phyloP scores from a whole-genome alignment of 139 green algal genomes.

The Trebouxia sp. region DNA sequence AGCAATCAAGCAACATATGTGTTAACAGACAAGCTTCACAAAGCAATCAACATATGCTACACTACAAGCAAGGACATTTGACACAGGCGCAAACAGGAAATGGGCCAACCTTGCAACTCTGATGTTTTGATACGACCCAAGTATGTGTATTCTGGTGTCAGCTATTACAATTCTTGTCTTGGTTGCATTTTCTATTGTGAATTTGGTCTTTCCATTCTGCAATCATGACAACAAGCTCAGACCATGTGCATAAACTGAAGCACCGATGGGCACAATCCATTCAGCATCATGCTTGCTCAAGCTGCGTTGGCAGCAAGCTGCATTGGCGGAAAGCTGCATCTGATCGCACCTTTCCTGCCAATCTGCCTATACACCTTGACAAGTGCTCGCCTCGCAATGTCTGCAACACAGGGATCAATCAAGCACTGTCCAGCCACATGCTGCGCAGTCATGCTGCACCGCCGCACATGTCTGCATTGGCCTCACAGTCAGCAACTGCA shows the following conservation, averaged over 20 bases:
- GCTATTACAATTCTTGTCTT: constrained; percentile 96
- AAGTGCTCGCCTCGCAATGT: constrained; percentile 97
- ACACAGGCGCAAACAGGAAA: background rate
- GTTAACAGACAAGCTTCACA: too few relatives aligned
- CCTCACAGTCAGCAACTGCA: background rate
- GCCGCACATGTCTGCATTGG: too few relatives aligned
- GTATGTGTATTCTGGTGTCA: constrained; percentile 96
- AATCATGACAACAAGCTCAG: background rate
- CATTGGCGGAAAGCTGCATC: background rate
- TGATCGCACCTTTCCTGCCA: constrained; percentile 85
- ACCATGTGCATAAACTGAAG: too few relatives aligned
- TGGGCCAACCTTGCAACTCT: constrained; percentile 43
- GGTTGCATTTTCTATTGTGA: constrained; percentile 99
- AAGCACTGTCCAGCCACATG: background rate
- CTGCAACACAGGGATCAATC: constrained; percentile 47
- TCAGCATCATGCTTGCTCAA: background rate
- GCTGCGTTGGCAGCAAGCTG: background rate
- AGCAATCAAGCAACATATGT: too few relatives aligned
- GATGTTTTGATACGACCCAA: constrained; percentile 94
- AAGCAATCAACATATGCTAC: background rate
- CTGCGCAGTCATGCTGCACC: background rate
- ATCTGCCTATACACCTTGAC: constrained; percentile 89
- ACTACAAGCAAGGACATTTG: background rate
- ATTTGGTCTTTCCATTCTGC: constrained; percentile 97
- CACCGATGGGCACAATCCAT: too few relatives aligned